Percentiles rank a stretch among this genome's conserved stretches.
phyloP scores from a whole-genome alignment of 805 yeast species.

The Diddensiella santjacobensis region DNA sequence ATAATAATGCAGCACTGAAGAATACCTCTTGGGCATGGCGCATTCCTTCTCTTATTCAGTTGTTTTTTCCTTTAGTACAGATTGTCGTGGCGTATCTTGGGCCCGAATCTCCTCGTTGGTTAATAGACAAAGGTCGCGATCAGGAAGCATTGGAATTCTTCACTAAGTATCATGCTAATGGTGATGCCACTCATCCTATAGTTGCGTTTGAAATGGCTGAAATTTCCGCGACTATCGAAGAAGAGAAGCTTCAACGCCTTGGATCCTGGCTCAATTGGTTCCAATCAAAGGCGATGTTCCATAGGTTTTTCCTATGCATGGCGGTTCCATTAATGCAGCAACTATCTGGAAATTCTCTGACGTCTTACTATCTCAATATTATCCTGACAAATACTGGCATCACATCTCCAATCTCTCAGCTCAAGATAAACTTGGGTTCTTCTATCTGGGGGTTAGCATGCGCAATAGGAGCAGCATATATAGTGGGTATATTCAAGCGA shows the following conservation, averaged over 20 bases:
- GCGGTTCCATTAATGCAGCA: conserved; percentile 14
- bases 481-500: conserved; percentile 1
- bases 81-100: conserved; percentile 38
- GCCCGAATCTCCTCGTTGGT: conserved; percentile 41
- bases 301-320: conserved; percentile 4
- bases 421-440: conserved; percentile 15
- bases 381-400: conserved; percentile 55
- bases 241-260: conserved; percentile 5
- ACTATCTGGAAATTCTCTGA: no score
- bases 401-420: conserved; percentile 28
- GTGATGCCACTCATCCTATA: conserved; percentile 10
- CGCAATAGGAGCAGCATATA: no score
- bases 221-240: conserved; percentile 9
- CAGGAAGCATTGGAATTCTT: conserved; percentile 39
- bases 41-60: conserved; percentile 68
- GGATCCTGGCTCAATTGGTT: conserved; percentile 12
- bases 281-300: conserved; percentile 5
- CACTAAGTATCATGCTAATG: conserved; percentile 31
- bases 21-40: conserved; percentile 52
- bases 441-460: no score
- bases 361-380: conserved; percentile 42
- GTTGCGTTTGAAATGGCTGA: conserved; percentile 14
- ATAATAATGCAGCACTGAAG: conserved; percentile 29
- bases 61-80: conserved; percentile 56
- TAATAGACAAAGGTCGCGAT: conserved; percentile 46